These are phyloP conservation scores for Candida sakaeoensis DNA, from an alignment of 805 yeast genomes.

Conservation along the genomic window DNA sequence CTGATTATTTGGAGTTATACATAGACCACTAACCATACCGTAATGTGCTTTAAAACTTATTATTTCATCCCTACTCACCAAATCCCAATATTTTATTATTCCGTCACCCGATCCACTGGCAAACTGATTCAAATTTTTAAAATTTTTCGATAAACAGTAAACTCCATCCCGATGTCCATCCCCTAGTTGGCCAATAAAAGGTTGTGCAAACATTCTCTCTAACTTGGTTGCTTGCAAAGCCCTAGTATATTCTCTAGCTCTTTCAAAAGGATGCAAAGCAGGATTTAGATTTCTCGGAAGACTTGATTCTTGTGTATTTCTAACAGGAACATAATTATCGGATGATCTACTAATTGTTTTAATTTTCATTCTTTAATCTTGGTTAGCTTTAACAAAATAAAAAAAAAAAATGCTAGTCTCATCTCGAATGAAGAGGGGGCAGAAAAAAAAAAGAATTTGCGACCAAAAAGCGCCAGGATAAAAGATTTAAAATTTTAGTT, in stretches of 20 bases:
- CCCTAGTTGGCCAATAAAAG: slow-evolving; percentile 93
- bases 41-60: slow-evolving; percentile 84
- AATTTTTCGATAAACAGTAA: slow-evolving; percentile 79
- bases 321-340: slow-evolving; percentile 88
- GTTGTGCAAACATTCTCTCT: slow-evolving; percentile 96
- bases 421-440: background rate
- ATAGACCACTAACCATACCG: slow-evolving; percentile 82
- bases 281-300: slow-evolving; percentile 89
- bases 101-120: slow-evolving; percentile 98
- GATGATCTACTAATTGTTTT: slow-evolving; percentile 87
- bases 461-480: too few species aligned
- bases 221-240: slow-evolving; percentile 93
- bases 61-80: slow-evolving; percentile 71
- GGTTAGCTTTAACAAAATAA: background rate
- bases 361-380: slow-evolving; percentile 54
- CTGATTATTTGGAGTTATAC: slow-evolving; percentile 58
- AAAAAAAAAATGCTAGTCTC: background rate
- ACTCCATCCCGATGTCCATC: slow-evolving; percentile 95
- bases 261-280: slow-evolving; percentile 91
- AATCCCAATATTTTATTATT: slow-evolving; percentile 88
- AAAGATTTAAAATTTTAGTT: too few species aligned
- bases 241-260: slow-evolving; percentile 93
- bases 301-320: slow-evolving; percentile 83
- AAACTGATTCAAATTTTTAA: slow-evolving; percentile 60
- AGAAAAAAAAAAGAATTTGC: background rate